A percentile compares a stretch with the other conserved stretches of the same genome.
These are phyloP conservation scores for Tausonia pullulans DNA, from an alignment of 1,284 basidiomycete genomes.

Conservation along the genomic window DNA sequence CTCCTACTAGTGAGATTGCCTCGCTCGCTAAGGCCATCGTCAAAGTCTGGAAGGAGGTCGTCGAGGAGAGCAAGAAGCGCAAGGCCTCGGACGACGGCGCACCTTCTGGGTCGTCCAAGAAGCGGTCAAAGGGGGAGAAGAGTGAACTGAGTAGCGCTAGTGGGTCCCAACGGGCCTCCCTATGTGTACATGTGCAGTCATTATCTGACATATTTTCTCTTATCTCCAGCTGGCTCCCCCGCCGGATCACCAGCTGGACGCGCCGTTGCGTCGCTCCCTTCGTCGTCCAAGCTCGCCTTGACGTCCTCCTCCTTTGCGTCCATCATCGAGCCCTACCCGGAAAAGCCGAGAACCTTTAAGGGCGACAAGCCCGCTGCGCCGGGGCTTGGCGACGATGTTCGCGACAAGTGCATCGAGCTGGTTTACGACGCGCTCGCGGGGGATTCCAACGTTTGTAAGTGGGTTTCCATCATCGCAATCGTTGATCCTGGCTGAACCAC, in stretches of 20 bases:
- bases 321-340: conserved; percentile 37
- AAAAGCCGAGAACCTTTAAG: conserved; percentile 41
- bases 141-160: too few relatives aligned
- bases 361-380: conserved; percentile 47
- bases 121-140: conserved; percentile 22
- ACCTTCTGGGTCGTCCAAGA: conserved; percentile 25
- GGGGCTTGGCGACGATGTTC: conserved; percentile 46
- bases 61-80: conserved; percentile 59
- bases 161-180: too few relatives aligned
- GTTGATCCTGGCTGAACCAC: neutral
- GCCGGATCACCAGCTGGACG: conserved; percentile 9
- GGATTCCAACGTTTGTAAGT: conserved; percentile 36
- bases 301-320: conserved; percentile 24
- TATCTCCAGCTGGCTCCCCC: neutral
- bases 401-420: conserved; percentile 82
- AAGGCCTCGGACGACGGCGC: conserved; percentile 30
- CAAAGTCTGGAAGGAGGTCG: conserved; percentile 77
- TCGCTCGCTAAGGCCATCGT: conserved; percentile 87
- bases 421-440: conserved; percentile 80
- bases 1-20: conserved; percentile 36
- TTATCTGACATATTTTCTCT: too few relatives aligned
- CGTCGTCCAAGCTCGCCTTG: conserved; percentile 30
- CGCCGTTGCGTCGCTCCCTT: conserved; percentile 23
- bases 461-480: neutral
- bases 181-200: too few relatives aligned